Percentiles rank a stretch among this genome's conserved stretches.
These are phyloP conservation scores for Vaccinium corymbosum DNA, from an alignment of 148 eudicot species.

Conservation along the genomic window DNA sequence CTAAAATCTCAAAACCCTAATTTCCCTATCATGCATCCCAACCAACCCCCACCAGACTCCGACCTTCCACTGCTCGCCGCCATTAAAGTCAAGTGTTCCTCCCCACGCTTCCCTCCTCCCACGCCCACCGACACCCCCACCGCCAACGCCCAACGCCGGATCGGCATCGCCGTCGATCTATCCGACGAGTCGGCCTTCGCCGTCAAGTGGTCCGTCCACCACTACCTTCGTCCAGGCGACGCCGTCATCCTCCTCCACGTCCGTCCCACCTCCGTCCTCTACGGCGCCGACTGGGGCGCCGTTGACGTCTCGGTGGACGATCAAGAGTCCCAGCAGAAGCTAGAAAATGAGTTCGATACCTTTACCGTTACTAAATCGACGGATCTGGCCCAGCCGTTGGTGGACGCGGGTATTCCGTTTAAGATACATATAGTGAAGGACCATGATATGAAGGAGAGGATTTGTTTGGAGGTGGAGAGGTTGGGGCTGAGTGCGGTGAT, in stretches of 20 bases:
- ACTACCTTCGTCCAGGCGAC: conserved; percentile 78
- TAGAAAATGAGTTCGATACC: conserved; percentile 76
- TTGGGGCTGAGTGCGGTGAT: conserved; percentile 73
- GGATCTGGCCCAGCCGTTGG: conserved; percentile 69
- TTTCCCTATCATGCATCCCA: conserved; percentile 17
- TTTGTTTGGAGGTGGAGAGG: conserved; percentile 89
- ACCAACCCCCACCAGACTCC: conserved; percentile 24
- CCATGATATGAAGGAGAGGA: conserved; percentile 86
- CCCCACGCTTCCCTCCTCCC: conserved; percentile 42
- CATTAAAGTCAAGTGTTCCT: conserved; percentile 44
- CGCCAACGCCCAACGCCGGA: conserved; percentile 66
- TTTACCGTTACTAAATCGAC: conserved; percentile 67
- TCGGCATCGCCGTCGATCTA: conserved; percentile 83
- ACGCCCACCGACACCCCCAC: conserved; percentile 63
- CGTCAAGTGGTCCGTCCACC: conserved; percentile 86
- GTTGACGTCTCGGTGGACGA: conserved; percentile 43
- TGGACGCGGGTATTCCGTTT: conserved; percentile 71
- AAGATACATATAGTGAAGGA: conserved; percentile 92
- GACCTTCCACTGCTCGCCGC: conserved; percentile 48
- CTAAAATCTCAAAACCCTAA: conserved; percentile 11
- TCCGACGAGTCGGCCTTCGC: conserved; percentile 84
- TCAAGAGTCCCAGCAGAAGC: conserved; percentile 49
- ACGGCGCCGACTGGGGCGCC: conserved; percentile 92
- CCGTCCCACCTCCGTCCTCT: conserved; percentile 77
- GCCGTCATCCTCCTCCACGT: conserved; percentile 77